These are phyloP conservation scores for Radiomyces spectabilis DNA, from an alignment of 192 early-diverging fungal species.

Conservation along the genomic window DNA sequence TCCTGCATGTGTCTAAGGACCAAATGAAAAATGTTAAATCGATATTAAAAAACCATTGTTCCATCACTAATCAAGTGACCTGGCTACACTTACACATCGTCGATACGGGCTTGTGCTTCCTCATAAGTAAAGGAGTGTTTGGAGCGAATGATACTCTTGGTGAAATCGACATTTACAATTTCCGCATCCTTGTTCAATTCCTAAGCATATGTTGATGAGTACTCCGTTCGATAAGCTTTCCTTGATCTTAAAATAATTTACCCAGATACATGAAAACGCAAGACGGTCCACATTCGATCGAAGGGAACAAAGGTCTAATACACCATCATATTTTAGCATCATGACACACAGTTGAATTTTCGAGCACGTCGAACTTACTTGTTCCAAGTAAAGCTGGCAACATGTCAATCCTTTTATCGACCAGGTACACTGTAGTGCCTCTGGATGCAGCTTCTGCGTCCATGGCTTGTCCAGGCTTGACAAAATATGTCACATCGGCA, in stretches of 20 bases:
- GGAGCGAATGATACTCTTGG: constrained; percentile 83
- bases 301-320: constrained; percentile 65
- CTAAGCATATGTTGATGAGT: too few species aligned
- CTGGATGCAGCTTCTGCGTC: constrained; percentile 79
- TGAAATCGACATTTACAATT: constrained; percentile 74
- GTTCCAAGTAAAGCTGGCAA: constrained; percentile 77
- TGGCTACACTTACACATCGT: constrained; percentile 49
- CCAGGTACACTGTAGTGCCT: constrained; percentile 92
- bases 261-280: constrained; percentile 87
- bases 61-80: too few species aligned
- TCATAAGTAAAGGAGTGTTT: constrained; percentile 93
- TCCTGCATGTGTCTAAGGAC: constrained; percentile 45
- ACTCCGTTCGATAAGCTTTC: too few species aligned
- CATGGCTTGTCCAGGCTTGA: constrained; percentile 67
- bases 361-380: constrained; percentile 26
- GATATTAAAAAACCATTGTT: constrained; percentile 17
- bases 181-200: constrained; percentile 52
- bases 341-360: not conserved
- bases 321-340: not conserved
- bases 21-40: constrained; percentile 18
- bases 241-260: constrained; percentile 21
- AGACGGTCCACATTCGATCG: constrained; percentile 84
- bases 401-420: constrained; percentile 91
- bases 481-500: constrained; percentile 96
- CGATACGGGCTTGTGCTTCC: constrained; percentile 83